Percentiles rank a stretch among this genome's conserved stretches.
Evolutionary conservation across 2,329 filamentous ascomycete genomes (phyloP).

Genomic region (Lecanicillium sp.): DNA sequence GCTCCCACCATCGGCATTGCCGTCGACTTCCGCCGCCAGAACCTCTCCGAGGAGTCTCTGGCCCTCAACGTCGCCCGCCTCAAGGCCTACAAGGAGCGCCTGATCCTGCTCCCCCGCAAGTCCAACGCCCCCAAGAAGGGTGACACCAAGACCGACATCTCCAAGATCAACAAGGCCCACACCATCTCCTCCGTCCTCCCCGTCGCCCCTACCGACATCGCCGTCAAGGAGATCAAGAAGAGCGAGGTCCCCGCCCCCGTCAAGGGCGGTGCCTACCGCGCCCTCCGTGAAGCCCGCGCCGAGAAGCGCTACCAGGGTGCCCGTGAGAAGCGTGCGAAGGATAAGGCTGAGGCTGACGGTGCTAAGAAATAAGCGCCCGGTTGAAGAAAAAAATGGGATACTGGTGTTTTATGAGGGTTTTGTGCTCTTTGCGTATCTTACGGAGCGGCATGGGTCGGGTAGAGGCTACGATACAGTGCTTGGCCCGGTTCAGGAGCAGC

Average conservation of each 20-base stretch:
- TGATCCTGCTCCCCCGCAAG: slow-evolving; percentile 97
- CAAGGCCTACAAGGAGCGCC: slow-evolving; percentile 91
- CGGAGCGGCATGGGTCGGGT: slow-evolving; percentile 32
- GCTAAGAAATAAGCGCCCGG: slow-evolving; percentile 71
- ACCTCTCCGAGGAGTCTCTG: slow-evolving; percentile 93
- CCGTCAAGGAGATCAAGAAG: slow-evolving; percentile 72
- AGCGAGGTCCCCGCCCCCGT: slow-evolving; percentile 66
- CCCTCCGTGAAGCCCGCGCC: slow-evolving; percentile 76
- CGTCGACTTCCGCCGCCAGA: slow-evolving; percentile 94
- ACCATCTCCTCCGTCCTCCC: slow-evolving; percentile 53
- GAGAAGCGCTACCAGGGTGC: slow-evolving; percentile 75
- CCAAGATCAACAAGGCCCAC: slow-evolving; percentile 56
- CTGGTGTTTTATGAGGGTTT: slow-evolving; percentile 17
- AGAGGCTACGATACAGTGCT: slow-evolving; percentile 31
- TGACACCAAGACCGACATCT: slow-evolving; percentile 78
- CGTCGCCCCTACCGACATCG: slow-evolving; percentile 61
- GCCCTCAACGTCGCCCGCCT: slow-evolving; percentile 94
- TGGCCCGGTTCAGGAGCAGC: slow-evolving; percentile 30
- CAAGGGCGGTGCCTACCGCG: slow-evolving; percentile 82
- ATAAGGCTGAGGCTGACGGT: slow-evolving; percentile 76
- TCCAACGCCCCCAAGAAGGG: slow-evolving; percentile 89
- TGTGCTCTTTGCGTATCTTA: slow-evolving; percentile 18
- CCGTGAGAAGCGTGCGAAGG: slow-evolving; percentile 89
- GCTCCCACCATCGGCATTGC: slow-evolving; percentile 95
- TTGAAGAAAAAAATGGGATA: slow-evolving; percentile 14